Evolutionary conservation across 2,329 filamentous ascomycete species (phyloP).

Genomic region (Epichloe uncinata): DNA sequence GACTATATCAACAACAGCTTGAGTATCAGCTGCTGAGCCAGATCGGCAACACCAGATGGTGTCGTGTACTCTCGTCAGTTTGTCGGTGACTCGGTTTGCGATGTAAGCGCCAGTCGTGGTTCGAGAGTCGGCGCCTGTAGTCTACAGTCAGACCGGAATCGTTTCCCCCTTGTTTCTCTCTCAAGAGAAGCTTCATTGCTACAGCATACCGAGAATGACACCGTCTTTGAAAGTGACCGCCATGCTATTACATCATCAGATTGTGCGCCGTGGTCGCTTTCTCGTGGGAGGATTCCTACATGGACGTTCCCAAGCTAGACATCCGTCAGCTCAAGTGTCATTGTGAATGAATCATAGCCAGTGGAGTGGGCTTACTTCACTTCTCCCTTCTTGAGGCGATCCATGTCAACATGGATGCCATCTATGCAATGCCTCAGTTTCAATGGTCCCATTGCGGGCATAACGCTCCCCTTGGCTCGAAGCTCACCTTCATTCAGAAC

Average conservation of each 20-base stretch:
- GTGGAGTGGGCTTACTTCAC: slow-evolving; percentile 61
- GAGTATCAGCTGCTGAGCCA: slow-evolving; percentile 92
- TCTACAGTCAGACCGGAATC: slow-evolving; percentile 7
- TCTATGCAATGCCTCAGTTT: slow-evolving; percentile 40
- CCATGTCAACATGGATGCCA: slow-evolving; percentile 99
- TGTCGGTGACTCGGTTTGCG: slow-evolving; percentile 97
- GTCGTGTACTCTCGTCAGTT: slow-evolving; percentile 95
- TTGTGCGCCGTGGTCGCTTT: slow-evolving; percentile 12
- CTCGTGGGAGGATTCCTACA: slow-evolving; percentile 40
- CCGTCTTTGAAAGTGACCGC: slow-evolving; percentile 98
- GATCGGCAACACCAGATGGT: slow-evolving; percentile 99
- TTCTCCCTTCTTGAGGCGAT: slow-evolving; percentile 95
- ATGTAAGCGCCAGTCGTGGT: slow-evolving; percentile 98
- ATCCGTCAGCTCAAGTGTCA: slow-evolving; percentile 18
- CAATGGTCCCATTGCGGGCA: not conserved
- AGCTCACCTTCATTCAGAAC: slow-evolving; percentile 48
- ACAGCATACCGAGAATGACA: slow-evolving; percentile 65
- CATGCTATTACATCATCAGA: slow-evolving; percentile 51
- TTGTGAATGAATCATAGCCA: not conserved
- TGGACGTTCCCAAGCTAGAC: slow-evolving; percentile 82
- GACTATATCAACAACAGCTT: slow-evolving; percentile 95
- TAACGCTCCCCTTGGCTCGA: not conserved
- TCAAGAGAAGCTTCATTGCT: not conserved
- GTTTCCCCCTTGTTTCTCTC: not conserved
- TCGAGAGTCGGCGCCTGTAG: slow-evolving; percentile 74